Evolutionary conservation across 768 basidiomycete species (phyloP).

Genomic region (Kwoniella sp.): DNA sequence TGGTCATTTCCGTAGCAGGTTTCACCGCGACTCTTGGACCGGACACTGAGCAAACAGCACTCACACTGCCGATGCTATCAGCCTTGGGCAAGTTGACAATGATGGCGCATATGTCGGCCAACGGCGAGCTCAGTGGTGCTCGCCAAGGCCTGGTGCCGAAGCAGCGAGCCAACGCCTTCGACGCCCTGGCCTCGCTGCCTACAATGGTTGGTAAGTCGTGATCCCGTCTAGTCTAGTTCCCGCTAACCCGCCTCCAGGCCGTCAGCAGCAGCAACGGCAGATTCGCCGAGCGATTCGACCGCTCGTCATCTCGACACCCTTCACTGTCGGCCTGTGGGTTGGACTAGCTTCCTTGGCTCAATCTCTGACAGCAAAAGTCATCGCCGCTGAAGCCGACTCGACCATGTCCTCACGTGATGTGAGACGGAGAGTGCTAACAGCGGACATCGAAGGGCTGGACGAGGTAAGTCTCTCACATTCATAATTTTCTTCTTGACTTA

Average conservation of each 20-base stretch:
- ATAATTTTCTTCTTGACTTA: not conserved
- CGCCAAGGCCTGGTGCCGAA: constrained; percentile 1
- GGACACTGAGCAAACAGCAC: constrained; percentile 23
- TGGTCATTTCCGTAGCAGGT: constrained; percentile 21
- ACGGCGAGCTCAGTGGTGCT: not conserved
- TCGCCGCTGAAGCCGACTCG: constrained; percentile 29
- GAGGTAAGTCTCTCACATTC: constrained; percentile 39
- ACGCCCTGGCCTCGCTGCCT: constrained; percentile 31
- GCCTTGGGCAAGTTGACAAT: constrained; percentile 16
- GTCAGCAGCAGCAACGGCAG: constrained; percentile 46
- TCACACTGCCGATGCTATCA: constrained; percentile 14
- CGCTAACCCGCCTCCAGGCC: too few relatives aligned
- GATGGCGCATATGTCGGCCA: constrained; percentile 16
- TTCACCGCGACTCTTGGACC: constrained; percentile 18
- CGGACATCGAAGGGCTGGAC: constrained; percentile 38
- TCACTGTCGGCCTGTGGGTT: constrained; percentile 24
- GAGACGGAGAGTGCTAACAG: constrained; percentile 27
- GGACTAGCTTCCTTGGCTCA: constrained; percentile 23
- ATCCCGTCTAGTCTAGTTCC: too few relatives aligned
- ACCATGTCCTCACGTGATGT: constrained; percentile 14
- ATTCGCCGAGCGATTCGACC: constrained; percentile 32
- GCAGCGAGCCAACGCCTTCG: constrained; percentile 24
- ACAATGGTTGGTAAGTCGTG: constrained; percentile 32
- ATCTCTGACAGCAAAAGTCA: constrained; percentile 28
- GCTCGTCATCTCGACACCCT: constrained; percentile 8